Conservation (phyloP, 192 early-diverging fungal genomes). For the Helicostylum pulchrum region DNA sequence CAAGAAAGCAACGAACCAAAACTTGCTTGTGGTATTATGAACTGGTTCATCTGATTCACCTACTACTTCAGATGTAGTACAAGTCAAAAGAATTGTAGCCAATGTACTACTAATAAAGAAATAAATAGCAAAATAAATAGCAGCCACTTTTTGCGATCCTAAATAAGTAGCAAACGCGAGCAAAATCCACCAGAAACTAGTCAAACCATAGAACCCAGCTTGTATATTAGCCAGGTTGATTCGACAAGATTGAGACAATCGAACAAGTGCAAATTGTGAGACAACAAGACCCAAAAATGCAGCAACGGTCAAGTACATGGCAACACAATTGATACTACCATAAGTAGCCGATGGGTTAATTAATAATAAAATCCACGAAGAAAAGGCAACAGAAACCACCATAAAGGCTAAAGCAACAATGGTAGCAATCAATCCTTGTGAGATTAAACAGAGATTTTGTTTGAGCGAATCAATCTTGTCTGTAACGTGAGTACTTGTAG, state of each 20-base stretch:
- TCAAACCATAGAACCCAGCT: slow-evolving; percentile 30
- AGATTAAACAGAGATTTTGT: background rate
- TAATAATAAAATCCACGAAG: background rate
- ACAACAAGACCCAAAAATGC: slow-evolving; percentile 8
- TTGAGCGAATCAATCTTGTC: background rate
- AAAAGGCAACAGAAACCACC: background rate
- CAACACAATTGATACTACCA: background rate
- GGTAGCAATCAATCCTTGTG: slow-evolving; percentile 6
- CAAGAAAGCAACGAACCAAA: slow-evolving; percentile 20
- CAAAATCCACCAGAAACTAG: slow-evolving; percentile 46
- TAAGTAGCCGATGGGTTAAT: slow-evolving; percentile 18
- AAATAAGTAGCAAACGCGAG: slow-evolving; percentile 31
- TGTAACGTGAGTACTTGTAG: background rate
- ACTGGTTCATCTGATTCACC: background rate
- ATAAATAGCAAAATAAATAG: slow-evolving; percentile 41
- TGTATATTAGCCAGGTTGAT: background rate
- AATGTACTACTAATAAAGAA: slow-evolving; percentile 36
- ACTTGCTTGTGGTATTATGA: background rate
- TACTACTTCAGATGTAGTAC: slow-evolving; percentile 16
- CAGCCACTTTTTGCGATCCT: slow-evolving; percentile 28
- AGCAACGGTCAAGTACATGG: background rate
- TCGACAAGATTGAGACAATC: background rate
- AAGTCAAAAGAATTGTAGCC: slow-evolving; percentile 14
- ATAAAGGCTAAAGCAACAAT: background rate
- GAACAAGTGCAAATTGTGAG: background rate